Evolutionary conservation across 2,329 filamentous ascomycete species (phyloP), one percentile per base, ranked within the genome.

Genomic region (Fusarium aywerte): DNA sequence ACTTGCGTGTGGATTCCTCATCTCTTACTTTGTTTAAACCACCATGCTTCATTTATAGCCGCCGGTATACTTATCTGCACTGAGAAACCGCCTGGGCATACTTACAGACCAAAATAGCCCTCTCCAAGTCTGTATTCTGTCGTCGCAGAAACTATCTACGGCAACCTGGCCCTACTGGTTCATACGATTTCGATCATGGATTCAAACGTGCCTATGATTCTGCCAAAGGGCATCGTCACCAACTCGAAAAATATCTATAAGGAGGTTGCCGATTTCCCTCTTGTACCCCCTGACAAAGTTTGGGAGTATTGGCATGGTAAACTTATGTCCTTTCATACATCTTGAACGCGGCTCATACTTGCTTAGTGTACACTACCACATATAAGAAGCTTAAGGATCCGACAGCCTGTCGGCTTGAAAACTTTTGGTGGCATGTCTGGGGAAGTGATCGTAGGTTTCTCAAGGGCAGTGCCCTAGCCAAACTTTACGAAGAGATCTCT

Each of bases 391-490:
- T 89, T 31, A 80, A 83, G 60, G 87, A 89, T 68, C 87, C 87
- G n/a, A 89, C 86, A 4, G 86, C 87, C 27, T 84, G 84, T 59
- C 85, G 87, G 18, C 77, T 89, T 20, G 87, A 89, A 72, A 87
- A 89, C 70, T 88, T 89, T 68, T 90, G 87, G 87, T 89, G 86
- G 84, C 87, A 89, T 71, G 85, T 89, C 53, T 86, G 86, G 82
- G 86, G 87, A 32, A 89, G 87, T 68, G 79, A 87, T 65, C 80
- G 83, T 27, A 81, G 83, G 32, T 74, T 81, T 52, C 78, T 89
- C 45, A 83, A 84, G 44, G 87, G 85, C 36, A 79, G 78, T 32
- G 80, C 81, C 13, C 78, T 89, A 43, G 86, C 87, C 57, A 81
- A 76, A 62, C 76, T 89, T 7, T 89, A 86, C 68, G 79, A 84